Evolutionary conservation across 305 asterid species (phyloP).

Genomic region (Ilex paraguariensis): DNA sequence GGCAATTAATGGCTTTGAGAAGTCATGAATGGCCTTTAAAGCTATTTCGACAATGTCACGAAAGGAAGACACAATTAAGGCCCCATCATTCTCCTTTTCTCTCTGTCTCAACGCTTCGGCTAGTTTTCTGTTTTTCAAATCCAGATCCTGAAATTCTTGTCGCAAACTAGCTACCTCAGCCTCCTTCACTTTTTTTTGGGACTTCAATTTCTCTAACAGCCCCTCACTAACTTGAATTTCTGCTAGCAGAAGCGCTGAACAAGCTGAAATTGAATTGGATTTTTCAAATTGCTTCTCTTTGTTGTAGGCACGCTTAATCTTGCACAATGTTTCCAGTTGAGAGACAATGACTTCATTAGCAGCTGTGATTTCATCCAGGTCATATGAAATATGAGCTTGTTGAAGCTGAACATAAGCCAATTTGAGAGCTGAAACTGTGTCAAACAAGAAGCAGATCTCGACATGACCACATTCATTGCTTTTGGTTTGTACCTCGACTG

Average conservation of each 20-base stretch:
- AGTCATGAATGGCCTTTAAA: conserved; percentile 67
- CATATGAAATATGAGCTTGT: conserved; percentile 67
- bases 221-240: conserved; percentile 52
- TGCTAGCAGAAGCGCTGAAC: conserved; percentile 41
- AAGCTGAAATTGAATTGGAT: conserved; percentile 29
- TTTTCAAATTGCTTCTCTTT: conserved; percentile 51
- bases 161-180: conserved; percentile 27
- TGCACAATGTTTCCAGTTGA: conserved; percentile 41
- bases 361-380: conserved; percentile 49
- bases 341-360: conserved; percentile 55
- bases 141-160: conserved; percentile 36
- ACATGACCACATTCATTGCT: conserved; percentile 22
- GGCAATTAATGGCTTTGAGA: conserved; percentile 70
- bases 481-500: conserved; percentile 15
- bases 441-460: conserved; percentile 52
- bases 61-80: conserved; percentile 27
- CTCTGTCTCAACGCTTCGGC: conserved; percentile 32
- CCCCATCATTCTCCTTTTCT: conserved; percentile 31
- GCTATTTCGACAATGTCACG: conserved; percentile 48
- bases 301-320: conserved; percentile 35
- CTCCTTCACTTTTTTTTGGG: conserved; percentile 35
- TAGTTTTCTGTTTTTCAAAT: conserved; percentile 32
- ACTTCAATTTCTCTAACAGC: conserved; percentile 48
- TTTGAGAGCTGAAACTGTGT: conserved; percentile 44
- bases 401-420: conserved; percentile 71